Conservation (phyloP, 148 eudicot genomes). For the Persicaria tinctoria region DNA sequence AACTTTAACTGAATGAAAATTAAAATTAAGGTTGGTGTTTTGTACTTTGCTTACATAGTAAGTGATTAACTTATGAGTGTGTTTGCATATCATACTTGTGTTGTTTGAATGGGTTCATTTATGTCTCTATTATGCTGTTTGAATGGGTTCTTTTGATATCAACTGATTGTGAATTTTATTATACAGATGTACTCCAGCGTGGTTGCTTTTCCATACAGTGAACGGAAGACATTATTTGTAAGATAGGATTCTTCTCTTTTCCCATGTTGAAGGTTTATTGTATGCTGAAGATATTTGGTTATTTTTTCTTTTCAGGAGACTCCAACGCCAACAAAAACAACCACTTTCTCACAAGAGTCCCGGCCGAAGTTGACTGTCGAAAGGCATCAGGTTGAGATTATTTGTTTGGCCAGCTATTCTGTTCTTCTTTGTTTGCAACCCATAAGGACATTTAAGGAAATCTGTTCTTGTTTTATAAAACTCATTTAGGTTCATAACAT, state of each 20-base stretch:
- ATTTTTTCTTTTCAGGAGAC: slow-evolving; percentile 50
- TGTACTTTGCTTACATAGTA: too few relatives aligned
- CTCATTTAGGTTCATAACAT: background rate
- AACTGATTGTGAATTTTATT: slow-evolving; percentile 9
- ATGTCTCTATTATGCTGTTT: background rate
- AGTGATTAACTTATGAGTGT: too few relatives aligned
- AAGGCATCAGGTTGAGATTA: slow-evolving; percentile 60
- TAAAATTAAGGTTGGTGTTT: too few relatives aligned
- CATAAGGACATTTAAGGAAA: too few relatives aligned
- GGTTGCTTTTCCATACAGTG: slow-evolving; percentile 45
- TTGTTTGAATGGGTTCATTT: background rate
- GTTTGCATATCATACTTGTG: background rate
- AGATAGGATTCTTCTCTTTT: slow-evolving; percentile 20
- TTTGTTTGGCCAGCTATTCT: background rate
- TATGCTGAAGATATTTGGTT: background rate
- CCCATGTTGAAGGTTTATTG: slow-evolving; percentile 8
- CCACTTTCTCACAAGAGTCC: slow-evolving; percentile 57
- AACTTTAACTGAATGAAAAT: too few relatives aligned
- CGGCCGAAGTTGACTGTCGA: slow-evolving; percentile 70
- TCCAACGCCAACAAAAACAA: slow-evolving; percentile 71
- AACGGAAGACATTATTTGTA: slow-evolving; percentile 65
- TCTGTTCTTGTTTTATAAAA: too few relatives aligned
- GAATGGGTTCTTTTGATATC: slow-evolving; percentile 5
- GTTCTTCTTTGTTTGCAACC: background rate
- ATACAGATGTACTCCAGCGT: slow-evolving; percentile 63